A percentile compares a stretch with the other conserved stretches of the same genome.
Evolutionary conservation across 768 basidiomycete genomes (phyloP).

Genomic region (Gelatoporia subvermispora): DNA sequence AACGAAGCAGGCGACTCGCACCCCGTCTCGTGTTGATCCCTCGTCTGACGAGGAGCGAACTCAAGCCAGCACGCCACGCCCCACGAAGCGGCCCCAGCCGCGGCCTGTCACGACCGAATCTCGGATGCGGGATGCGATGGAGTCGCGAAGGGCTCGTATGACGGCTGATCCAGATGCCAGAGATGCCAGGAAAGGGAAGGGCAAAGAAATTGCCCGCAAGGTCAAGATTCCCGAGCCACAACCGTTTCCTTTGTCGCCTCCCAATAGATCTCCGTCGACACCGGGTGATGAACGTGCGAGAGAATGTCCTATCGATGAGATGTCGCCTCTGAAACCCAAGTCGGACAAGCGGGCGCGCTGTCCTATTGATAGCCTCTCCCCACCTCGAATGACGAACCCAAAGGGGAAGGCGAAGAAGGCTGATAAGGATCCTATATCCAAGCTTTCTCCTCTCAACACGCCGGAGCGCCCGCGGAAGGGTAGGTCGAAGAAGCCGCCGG

Average conservation of each 20-base stretch:
- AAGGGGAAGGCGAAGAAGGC: background rate
- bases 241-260: conserved; percentile 1
- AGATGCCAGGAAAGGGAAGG: background rate
- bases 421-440: background rate
- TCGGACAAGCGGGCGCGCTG: background rate
- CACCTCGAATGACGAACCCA: background rate
- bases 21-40: no score
- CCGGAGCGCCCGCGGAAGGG: background rate
- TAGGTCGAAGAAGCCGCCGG: background rate
- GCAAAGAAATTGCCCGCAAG: no score
- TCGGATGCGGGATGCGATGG: no score
- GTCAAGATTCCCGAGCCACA: no score
- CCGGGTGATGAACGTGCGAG: background rate
- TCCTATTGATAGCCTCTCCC: background rate
- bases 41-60: no score
- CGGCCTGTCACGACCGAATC: no score
- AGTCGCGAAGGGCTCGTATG: background rate
- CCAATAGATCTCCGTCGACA: background rate
- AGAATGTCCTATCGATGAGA: background rate
- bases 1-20: no score
- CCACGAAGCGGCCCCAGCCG: no score
- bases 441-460: conserved; percentile 4
- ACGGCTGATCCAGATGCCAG: background rate
- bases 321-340: background rate
- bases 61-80: no score